Percentiles rank a stretch among this genome's conserved stretches.
These are phyloP conservation scores for Fusarium nisikadoi DNA, from an alignment of 2,329 filamentous ascomycete genomes.

Conservation along the genomic window DNA sequence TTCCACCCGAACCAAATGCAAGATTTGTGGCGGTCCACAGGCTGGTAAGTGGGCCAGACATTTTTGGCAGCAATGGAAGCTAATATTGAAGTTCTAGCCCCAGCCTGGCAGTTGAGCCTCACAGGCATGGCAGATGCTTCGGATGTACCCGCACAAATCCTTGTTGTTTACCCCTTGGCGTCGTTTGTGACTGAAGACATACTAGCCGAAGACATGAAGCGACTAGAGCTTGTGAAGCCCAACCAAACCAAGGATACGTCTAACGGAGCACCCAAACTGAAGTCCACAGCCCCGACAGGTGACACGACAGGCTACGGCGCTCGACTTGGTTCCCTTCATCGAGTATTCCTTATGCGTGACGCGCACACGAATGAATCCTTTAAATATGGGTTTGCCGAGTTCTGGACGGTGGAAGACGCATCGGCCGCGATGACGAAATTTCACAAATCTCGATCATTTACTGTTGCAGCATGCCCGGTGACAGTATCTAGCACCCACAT, in stretches of 20 bases:
- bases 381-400: slow-evolving; percentile 87
- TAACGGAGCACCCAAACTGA: slow-evolving; percentile 63
- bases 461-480: slow-evolving; percentile 78
- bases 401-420: slow-evolving; percentile 79
- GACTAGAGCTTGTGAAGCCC: slow-evolving; percentile 73
- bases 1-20: slow-evolving; percentile 51
- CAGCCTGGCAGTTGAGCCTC: slow-evolving; percentile 51
- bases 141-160: slow-evolving; percentile 75
- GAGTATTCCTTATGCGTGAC: slow-evolving; percentile 81
- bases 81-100: slow-evolving; percentile 27
- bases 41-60: slow-evolving; percentile 41
- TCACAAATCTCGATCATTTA: slow-evolving; percentile 78
- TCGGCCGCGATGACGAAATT: slow-evolving; percentile 78
- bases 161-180: slow-evolving; percentile 78
- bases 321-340: slow-evolving; percentile 76
- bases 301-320: slow-evolving; percentile 74
- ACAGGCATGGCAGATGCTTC: slow-evolving; percentile 62
- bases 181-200: slow-evolving; percentile 76
- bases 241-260: slow-evolving; percentile 58
- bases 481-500: slow-evolving; percentile 80
- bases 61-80: neutral
- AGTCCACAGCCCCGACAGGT: slow-evolving; percentile 66
- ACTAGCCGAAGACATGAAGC: slow-evolving; percentile 77
- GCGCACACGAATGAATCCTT: slow-evolving; percentile 76
- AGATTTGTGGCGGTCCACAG: slow-evolving; percentile 50